Base-by-base conservation (phyloP, 352 stramenopile species). In the Blastocystis sp. region DNA sequence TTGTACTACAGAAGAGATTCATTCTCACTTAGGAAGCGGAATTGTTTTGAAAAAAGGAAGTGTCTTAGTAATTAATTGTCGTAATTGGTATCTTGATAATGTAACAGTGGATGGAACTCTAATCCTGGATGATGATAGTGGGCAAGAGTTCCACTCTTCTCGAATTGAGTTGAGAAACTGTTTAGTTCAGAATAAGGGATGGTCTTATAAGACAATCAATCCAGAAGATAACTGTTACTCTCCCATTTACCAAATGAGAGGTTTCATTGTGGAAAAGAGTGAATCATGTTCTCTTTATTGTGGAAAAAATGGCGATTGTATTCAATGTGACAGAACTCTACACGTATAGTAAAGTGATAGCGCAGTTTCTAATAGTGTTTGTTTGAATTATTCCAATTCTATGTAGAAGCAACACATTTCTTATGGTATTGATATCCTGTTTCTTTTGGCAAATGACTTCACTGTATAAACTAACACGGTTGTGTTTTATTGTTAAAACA, bases 31-130 rank as follows among this genome's bases (percentile, higher is more conserved):
- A 73, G 88, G 91, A 15, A 90, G 90, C 0, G 91, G 92, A n/a
- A 91, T 96, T 1, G 92, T 92, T 51, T 93, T 96, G 66, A 93
- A 91, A 33, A 76, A 90, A 0, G 89, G 88, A 59, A 95, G 92
- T 0, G 93, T 92, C n/a, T 76, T 96, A 2, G 91, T 96, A 11
- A 62, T 96, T 37, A 89, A 92, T 42, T 93, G 93, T 58, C 75
- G 92, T 35, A 91, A 93, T 48, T 90, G 95, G 42, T 90, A 90
- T 5, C 92, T 95, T 81, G 90, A 95, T 87, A 93, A 91, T 75
- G 89, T 95, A 53, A 89, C 94, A 68, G 78, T 96, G 15, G 93
- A 95, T 91, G 94, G 94, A 58, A 90, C 90, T 42, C 90, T 94
- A 13, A 80, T 94, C 11, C 89, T 95, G 73, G 90, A 93, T 54